phyloP scores from a whole-genome alignment of 768 basidiomycete genomes.

The Leccinum arenicola region DNA sequence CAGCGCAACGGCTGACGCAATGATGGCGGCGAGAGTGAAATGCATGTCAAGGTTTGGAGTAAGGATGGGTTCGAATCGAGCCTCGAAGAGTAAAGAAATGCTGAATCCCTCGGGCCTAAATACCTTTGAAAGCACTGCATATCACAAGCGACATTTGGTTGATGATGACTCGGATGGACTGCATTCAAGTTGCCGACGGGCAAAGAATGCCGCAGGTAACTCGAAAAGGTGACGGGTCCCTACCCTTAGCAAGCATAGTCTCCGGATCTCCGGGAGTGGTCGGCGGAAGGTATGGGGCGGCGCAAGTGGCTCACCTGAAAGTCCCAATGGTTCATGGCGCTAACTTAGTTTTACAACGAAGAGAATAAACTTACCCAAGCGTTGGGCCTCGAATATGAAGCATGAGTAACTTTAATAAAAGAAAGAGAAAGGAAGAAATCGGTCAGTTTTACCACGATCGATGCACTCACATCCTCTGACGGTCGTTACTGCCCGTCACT shows the following conservation, averaged over 20 bases:
- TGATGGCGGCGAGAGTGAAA: slow-evolving; percentile 6
- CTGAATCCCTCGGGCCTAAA: slow-evolving; percentile 8
- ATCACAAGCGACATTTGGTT: background rate
- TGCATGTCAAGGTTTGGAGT: background rate
- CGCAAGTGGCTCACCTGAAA: background rate
- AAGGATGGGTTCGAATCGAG: background rate
- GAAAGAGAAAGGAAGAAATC: too few species aligned
- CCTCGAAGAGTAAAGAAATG: background rate
- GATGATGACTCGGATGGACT: background rate
- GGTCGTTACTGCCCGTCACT: too few species aligned
- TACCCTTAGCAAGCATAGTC: background rate
- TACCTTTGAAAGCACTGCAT: slow-evolving; percentile 7
- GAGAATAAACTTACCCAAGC: too few species aligned
- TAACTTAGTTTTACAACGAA: too few species aligned
- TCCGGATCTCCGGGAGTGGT: background rate
- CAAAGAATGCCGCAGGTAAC: slow-evolving; percentile 3
- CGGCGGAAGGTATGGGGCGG: background rate
- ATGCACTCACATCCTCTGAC: too few species aligned
- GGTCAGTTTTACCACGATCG: too few species aligned
- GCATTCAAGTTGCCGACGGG: background rate
- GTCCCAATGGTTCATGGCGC: too few species aligned
- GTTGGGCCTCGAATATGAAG: too few species aligned
- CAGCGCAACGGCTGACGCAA: slow-evolving; percentile 12
- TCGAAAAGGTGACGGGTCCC: background rate
- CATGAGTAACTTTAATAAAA: too few species aligned